Evolutionary conservation across 768 basidiomycete species (phyloP).

Genomic region (Amanita inopinata): DNA sequence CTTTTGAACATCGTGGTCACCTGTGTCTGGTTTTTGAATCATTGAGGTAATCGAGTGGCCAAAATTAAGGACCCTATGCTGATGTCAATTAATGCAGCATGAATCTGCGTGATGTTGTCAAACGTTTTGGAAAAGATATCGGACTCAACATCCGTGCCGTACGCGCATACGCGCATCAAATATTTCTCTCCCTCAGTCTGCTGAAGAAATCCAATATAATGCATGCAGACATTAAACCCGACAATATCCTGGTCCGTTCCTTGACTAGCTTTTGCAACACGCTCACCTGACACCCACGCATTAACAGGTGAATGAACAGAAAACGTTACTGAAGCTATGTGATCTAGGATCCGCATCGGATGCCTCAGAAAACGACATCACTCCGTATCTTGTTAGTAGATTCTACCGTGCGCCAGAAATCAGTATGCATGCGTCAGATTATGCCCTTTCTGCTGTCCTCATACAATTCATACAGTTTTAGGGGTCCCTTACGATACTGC

Average conservation of each 20-base stretch:
- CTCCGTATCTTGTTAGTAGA: conserved; percentile 93
- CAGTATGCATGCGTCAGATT: conserved; percentile 43
- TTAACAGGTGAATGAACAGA: conserved; percentile 83
- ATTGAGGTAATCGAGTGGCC: conserved; percentile 68
- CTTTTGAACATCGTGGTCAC: conserved; percentile 96
- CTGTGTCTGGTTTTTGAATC: conserved; percentile 94
- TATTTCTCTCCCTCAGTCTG: conserved; percentile 80
- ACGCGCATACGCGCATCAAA: conserved; percentile 96
- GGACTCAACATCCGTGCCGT: conserved; percentile 94
- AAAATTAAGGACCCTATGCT: background rate
- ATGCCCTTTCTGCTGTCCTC: conserved; percentile 3
- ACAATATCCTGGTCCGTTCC: conserved; percentile 81
- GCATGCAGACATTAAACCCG: conserved; percentile 98
- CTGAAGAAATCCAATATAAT: conserved; percentile 87
- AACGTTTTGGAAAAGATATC: conserved; percentile 96
- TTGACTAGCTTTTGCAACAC: background rate
- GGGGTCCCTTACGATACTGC: conserved; percentile 92
- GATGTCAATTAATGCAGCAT: conserved; percentile 50
- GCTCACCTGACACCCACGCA: background rate
- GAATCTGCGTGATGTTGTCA: conserved; percentile 97
- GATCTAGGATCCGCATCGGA: conserved; percentile 97
- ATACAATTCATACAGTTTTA: conserved; percentile 49
- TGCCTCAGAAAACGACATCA: conserved; percentile 91
- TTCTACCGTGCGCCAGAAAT: conserved; percentile 99
- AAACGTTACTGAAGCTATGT: conserved; percentile 88